Percentiles rank a stretch among this genome's conserved stretches.
Conservation (phyloP, 1,139 yeast species). For the Lodderomyces jiufengensis region DNA sequence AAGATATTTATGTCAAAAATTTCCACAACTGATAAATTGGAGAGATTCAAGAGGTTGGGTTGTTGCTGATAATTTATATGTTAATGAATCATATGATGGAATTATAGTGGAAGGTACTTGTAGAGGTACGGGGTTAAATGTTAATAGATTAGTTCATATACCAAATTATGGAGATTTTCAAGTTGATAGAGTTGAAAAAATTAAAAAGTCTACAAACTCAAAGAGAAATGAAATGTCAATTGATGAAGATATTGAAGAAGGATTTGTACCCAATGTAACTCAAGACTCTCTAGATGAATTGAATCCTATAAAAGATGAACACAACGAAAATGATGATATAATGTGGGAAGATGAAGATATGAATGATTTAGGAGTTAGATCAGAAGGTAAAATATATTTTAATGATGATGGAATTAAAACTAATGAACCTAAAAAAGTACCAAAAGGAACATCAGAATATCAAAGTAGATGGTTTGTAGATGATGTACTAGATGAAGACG, state of each 20-base stretch:
- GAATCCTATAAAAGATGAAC: slow-evolving; percentile 57
- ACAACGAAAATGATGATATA: slow-evolving; percentile 37
- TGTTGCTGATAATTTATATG: slow-evolving; percentile 60
- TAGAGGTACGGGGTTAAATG: slow-evolving; percentile 80
- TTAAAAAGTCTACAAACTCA: slow-evolving; percentile 17
- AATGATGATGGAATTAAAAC: slow-evolving; percentile 33
- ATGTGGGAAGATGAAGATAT: slow-evolving; percentile 6
- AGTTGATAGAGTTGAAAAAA: slow-evolving; percentile 60
- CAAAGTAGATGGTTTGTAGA: slow-evolving; percentile 91
- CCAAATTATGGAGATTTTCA: slow-evolving; percentile 92
- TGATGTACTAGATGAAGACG: slow-evolving; percentile 45
- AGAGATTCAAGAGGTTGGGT: slow-evolving; percentile 88
- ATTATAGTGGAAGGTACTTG: slow-evolving; percentile 76
- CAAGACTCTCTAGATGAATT: slow-evolving; percentile 69
- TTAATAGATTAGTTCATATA: slow-evolving; percentile 74
- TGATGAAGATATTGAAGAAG: slow-evolving; percentile 21
- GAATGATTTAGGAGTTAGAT: slow-evolving; percentile 50
- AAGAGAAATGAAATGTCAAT: slow-evolving; percentile 23
- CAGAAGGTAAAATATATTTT: slow-evolving; percentile 68
- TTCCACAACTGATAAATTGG: slow-evolving; percentile 86
- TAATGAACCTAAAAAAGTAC: slow-evolving; percentile 47
- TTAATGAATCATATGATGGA: slow-evolving; percentile 22
- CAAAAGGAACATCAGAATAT: slow-evolving; percentile 88
- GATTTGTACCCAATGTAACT: slow-evolving; percentile 44
- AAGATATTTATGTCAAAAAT: slow-evolving; percentile 76